These are phyloP conservation scores for Basidioascus undulatus DNA, from an alignment of 768 basidiomycete species.

Conservation along the genomic window DNA sequence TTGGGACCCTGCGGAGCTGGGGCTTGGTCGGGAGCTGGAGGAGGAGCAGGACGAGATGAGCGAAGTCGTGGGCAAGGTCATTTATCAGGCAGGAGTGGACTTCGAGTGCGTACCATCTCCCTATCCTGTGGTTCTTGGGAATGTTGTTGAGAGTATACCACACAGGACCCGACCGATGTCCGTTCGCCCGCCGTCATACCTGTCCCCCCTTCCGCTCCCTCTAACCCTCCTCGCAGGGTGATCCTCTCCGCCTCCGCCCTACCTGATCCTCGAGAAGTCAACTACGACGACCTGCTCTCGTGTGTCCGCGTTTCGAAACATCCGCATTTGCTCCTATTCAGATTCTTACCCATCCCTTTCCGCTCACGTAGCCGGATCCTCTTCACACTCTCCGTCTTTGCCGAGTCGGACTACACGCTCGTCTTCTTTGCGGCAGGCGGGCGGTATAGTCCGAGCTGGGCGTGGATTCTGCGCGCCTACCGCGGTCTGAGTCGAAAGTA, in stretches of 20 bases:
- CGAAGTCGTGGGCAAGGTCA: conserved; percentile 41
- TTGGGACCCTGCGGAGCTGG: no score
- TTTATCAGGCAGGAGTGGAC: conserved; percentile 74
- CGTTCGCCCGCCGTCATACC: conserved; percentile 13
- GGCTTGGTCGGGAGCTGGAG: no score
- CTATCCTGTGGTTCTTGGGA: neutral
- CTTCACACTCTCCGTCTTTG: conserved; percentile 55
- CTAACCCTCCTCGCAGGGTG: conserved; percentile 30
- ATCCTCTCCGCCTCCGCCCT: conserved; percentile 59
- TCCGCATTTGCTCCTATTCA: no score
- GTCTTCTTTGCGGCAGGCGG: conserved; percentile 67
- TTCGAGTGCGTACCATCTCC: conserved; percentile 37
- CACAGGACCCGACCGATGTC: conserved; percentile 66
- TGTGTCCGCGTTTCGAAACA: conserved; percentile 20
- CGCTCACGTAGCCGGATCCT: conserved; percentile 35
- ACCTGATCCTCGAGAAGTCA: conserved; percentile 50
- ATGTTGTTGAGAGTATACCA: conserved; percentile 2
- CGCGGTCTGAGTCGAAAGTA: conserved; percentile 57
- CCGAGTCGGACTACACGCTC: conserved; percentile 70
- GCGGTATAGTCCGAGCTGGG: conserved; percentile 51
- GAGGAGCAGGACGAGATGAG: conserved; percentile 27
- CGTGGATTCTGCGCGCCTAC: conserved; percentile 81
- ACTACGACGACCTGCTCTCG: conserved; percentile 53
- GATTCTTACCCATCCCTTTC: conserved; percentile 3
- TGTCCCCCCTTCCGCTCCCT: conserved; percentile 2